Base-by-base conservation (phyloP, 2,329 filamentous ascomycete genomes). In the Fusarium fracticaudum region DNA sequence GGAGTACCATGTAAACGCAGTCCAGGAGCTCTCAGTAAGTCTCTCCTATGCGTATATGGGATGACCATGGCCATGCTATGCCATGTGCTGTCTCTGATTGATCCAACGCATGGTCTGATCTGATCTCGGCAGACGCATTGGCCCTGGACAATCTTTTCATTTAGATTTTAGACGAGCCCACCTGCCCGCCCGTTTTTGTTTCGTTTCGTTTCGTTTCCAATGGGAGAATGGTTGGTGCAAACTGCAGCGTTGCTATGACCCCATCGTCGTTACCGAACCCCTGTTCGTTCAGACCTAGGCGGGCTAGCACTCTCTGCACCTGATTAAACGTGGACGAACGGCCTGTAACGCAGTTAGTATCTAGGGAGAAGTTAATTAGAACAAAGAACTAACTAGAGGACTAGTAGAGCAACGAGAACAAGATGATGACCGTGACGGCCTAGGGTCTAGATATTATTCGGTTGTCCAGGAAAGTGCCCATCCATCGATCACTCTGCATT, bases 151-250 rank as follows among this genome's bases (percentile, higher is more conserved):
- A 61, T 59, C 54, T 68, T 54, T 57, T 43, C 40, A 55, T 37
- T 60, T 61, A 60, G 59, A 45, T 60, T 35, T 58, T 64, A 68
- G 61, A 45, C 68, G 63, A 57, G 31, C 43, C 64, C 68, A 64
- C 48, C 33, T 51, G 22, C 64, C 59, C 47, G 38, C 51, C 68
- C 71, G 72, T 74, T 74, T 74, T 74, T 59, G 66, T 70, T 70
- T 70, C 38, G 67, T 74, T 74, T 73, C 66, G 71, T 71, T 73
- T 74, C 47, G 71, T 74, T 74, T 70, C 59, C 37, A 43, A 31
- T 40, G 22, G 18, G 35, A 40, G 29, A 44, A 26, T 37, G 17
- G 50, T 53, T 53, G 50, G 31, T 37, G 50, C 50, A 29, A 55
- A 40, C 51, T 41, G 51, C 24, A 55, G 51, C 14, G 24, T 55